Base-by-base conservation (phyloP, 106 monocot species). In the Triglochin maritima region DNA sequence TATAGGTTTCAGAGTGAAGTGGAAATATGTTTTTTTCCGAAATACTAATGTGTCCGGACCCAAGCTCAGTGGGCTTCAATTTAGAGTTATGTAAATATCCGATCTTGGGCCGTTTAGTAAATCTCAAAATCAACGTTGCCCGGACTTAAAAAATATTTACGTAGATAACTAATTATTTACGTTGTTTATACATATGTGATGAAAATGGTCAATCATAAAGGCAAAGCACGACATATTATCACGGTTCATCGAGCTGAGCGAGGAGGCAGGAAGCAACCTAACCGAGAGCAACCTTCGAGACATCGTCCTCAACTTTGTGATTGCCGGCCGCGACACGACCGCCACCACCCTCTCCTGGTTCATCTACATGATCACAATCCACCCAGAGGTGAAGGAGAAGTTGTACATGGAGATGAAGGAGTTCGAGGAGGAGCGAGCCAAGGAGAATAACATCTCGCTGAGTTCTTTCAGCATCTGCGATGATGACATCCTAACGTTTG, bases 181-280 rank as follows among this genome's bases (percentile, higher is more conserved):
- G 29, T 29, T 29, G 29, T 29, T 29, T 29, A 29, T 29, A 29
- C 1, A 29, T 29, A 29, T 29, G 29, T 29, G 29, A 29, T 1
- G 29, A 29, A 52, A 49, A 4, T 55, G 50, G 2, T 2, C n/a
- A 49, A 13, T 11, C 17, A 65, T 3, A 48, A 52, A 83, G 79
- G 71, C 81, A 50, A 87, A 86, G 82, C 87, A 94, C 64, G 94
- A 94, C 66, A 87, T 94, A 77, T 82, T 94, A 54, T 94, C 94
- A 7, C 79, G 94, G 49, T 94, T 94, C 79, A 94, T 94, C 46
- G 87, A 94, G 80, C 84, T 87, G 2, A 84, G 85, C 3, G 69
- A 89, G 56, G 84, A 79, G 5, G 69, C 73, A 0, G 71, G 56
- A 10, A 84, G 76, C 67, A 72, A 67, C 46, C 84, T 89, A 71